Evolutionary conservation across 495 filamentous ascomycete genomes (phyloP).

Genomic region (Diplogelasinospora grovesii): DNA sequence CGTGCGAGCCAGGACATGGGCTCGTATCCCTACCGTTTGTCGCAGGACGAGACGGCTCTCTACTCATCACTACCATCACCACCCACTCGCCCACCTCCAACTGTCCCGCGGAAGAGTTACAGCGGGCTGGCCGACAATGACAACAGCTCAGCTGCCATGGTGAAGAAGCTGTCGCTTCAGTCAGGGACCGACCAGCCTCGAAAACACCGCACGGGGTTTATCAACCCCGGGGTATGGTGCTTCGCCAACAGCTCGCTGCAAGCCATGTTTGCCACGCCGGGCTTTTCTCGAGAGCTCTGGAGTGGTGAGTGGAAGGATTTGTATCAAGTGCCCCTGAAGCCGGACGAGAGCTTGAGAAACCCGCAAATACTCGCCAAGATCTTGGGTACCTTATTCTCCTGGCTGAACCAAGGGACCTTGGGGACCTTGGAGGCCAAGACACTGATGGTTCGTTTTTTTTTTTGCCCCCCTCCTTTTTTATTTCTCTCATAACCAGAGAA

Average conservation of each 20-base stretch:
- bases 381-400: constrained; percentile 62
- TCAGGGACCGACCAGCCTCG: constrained; percentile 5
- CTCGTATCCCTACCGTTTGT: constrained; percentile 21
- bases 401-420: constrained; percentile 62
- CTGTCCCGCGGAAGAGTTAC: constrained; percentile 78
- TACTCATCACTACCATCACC: constrained; percentile 29
- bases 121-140: constrained; percentile 66
- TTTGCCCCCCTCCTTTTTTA: neutral
- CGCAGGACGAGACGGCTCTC: constrained; percentile 25
- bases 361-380: constrained; percentile 74
- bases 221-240: constrained; percentile 76
- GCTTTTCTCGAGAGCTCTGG: constrained; percentile 61
- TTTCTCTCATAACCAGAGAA: constrained; percentile 23
- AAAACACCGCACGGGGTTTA: constrained; percentile 55
- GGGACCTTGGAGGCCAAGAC: constrained; percentile 49
- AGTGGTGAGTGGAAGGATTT: constrained; percentile 46
- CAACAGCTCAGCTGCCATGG: constrained; percentile 42
- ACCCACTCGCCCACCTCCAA: constrained; percentile 71
- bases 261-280: constrained; percentile 67
- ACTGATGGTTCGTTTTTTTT: constrained; percentile 49
- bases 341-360: constrained; percentile 58
- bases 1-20: constrained; percentile 22
- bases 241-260: constrained; percentile 90
- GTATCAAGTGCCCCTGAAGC: constrained; percentile 44
- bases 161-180: constrained; percentile 34